phyloP scores from a whole-genome alignment of 768 basidiomycete species.

The Lactarius sanguifluus region DNA sequence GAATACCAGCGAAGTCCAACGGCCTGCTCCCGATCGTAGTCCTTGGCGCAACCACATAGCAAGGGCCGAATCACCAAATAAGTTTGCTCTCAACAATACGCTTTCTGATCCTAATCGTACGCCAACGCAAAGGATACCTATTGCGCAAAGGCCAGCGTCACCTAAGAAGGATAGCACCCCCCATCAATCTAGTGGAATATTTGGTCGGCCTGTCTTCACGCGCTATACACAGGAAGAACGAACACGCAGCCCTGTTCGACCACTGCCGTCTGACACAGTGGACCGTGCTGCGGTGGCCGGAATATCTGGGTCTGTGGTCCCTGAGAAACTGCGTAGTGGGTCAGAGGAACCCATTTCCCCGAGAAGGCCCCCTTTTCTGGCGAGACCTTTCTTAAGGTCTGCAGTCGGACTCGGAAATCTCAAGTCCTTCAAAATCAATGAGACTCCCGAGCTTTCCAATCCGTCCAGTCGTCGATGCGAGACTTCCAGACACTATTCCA shows the following conservation, averaged over 20 bases:
- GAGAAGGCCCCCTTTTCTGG: not conserved
- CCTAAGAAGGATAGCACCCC: conserved; percentile 14
- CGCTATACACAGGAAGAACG: conserved; percentile 15
- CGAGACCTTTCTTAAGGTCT: conserved; percentile 20
- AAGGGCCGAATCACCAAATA: conserved; percentile 22
- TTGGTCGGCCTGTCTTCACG: conserved; percentile 28
- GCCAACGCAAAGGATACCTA: conserved; percentile 29
- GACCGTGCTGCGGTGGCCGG: not conserved
- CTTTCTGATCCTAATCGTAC: conserved; percentile 25
- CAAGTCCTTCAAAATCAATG: conserved; percentile 18
- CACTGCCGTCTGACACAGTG: not conserved
- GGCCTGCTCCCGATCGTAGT: conserved; percentile 26
- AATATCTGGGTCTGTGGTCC: not conserved
- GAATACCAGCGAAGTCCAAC: conserved; percentile 22
- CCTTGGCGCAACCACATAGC: conserved; percentile 24
- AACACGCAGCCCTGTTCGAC: conserved; percentile 23
- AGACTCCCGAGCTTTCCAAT: conserved; percentile 19
- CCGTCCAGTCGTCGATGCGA: conserved; percentile 4
- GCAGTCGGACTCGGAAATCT: conserved; percentile 28
- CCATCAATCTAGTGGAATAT: conserved; percentile 15
- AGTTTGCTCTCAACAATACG: conserved; percentile 11
- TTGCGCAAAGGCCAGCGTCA: conserved; percentile 19
- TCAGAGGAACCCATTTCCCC: conserved; percentile 26
- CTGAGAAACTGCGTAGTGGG: conserved; percentile 21
- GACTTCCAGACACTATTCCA: conserved; percentile 24